Percentiles rank a stretch among this genome's conserved stretches.
These are phyloP conservation scores for Cercospora sojina DNA, from an alignment of 2,329 filamentous ascomycete genomes.

Conservation along the genomic window DNA sequence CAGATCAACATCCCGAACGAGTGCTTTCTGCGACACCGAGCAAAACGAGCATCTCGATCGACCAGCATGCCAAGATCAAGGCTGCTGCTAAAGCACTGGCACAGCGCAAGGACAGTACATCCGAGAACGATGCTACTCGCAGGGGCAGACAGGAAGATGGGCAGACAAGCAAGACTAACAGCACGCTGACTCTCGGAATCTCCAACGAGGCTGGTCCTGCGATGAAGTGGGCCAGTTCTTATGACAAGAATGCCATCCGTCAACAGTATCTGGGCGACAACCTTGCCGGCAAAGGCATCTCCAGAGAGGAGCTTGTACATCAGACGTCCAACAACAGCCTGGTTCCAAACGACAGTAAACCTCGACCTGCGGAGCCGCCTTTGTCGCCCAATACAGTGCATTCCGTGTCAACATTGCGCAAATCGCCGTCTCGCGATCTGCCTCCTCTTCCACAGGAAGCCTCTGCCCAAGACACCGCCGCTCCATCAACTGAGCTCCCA, in stretches of 20 bases:
- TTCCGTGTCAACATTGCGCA: slow-evolving; percentile 12
- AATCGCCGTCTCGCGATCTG: slow-evolving; percentile 11
- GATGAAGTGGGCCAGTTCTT: slow-evolving; percentile 95
- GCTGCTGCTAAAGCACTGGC: slow-evolving; percentile 84
- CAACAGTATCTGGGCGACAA: slow-evolving; percentile 79
- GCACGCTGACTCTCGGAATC: slow-evolving; percentile 84
- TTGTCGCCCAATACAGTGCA: slow-evolving; percentile 4
- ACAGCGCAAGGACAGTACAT: slow-evolving; percentile 51
- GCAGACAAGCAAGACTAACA: slow-evolving; percentile 73
- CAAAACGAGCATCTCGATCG: slow-evolving; percentile 81
- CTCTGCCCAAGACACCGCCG: not conserved
- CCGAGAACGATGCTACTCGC: slow-evolving; percentile 52
- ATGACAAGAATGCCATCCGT: slow-evolving; percentile 84
- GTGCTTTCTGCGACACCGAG: slow-evolving; percentile 57
- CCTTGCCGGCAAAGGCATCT: slow-evolving; percentile 57
- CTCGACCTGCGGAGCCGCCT: slow-evolving; percentile 14
- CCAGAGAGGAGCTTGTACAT: slow-evolving; percentile 31
- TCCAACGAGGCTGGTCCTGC: slow-evolving; percentile 85
- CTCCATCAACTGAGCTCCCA: not conserved
- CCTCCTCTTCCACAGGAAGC: slow-evolving; percentile 11
- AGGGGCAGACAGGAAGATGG: slow-evolving; percentile 56
- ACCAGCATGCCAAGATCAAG: slow-evolving; percentile 91
- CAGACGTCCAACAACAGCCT: slow-evolving; percentile 35
- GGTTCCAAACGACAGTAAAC: slow-evolving; percentile 10
- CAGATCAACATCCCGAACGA: slow-evolving; percentile 40